Percentiles rank a stretch among this genome's conserved stretches.
Conservation (phyloP, 495 filamentous ascomycete genomes). For the Parachaetomium inaequale region DNA sequence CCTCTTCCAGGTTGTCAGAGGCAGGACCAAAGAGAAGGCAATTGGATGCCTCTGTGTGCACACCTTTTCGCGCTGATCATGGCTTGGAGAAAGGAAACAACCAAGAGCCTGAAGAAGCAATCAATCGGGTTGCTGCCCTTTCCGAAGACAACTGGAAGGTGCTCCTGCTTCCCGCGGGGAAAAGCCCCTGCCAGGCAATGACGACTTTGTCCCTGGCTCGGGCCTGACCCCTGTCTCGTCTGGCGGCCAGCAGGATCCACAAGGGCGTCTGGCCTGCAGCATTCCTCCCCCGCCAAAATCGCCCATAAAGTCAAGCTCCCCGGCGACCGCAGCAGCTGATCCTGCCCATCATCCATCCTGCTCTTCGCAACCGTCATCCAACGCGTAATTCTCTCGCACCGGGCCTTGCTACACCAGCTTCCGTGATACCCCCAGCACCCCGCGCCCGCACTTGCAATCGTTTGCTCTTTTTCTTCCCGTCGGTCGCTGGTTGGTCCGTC, state of each 20-base stretch:
- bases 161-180: neutral
- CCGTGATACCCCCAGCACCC: constrained; percentile 13
- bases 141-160: neutral
- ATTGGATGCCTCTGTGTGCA: neutral
- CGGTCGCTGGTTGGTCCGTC: constrained; percentile 29
- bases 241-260: constrained; percentile 14
- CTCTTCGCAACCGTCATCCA: constrained; percentile 7
- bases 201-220: constrained; percentile 11
- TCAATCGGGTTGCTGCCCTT: constrained; percentile 10
- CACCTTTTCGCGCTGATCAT: neutral
- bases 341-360: constrained; percentile 15
- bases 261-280: constrained; percentile 18
- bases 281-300: constrained; percentile 15
- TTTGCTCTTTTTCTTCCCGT: constrained; percentile 19
- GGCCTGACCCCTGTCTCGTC: constrained; percentile 14
- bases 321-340: constrained; percentile 2
- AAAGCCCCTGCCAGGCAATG: constrained; percentile 7
- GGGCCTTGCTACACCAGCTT: constrained; percentile 3
- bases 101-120: neutral
- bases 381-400: neutral
- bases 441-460: constrained; percentile 3
- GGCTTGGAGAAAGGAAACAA: neutral
- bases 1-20: neutral
- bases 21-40: neutral
- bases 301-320: constrained; percentile 29